Conservation (phyloP, 2,329 filamentous ascomycete genomes). For the Diplodia sapinea region DNA sequence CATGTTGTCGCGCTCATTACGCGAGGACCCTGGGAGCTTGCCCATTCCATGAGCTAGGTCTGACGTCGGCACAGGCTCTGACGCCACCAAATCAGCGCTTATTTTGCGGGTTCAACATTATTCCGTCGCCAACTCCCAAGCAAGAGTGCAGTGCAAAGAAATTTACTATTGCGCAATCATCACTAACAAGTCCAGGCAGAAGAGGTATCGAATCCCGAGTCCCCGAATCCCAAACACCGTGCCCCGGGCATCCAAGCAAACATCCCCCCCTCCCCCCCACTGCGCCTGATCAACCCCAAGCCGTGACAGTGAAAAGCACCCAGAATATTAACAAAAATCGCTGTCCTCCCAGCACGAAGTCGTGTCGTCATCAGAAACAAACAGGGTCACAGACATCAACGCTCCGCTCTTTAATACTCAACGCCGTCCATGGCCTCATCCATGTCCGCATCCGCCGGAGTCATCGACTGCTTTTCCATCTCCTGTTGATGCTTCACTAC, state of each 20-base stretch:
- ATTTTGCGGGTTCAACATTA: background rate
- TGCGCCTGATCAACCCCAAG: background rate
- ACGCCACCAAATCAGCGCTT: background rate
- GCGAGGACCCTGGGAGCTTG: background rate
- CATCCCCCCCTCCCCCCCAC: background rate
- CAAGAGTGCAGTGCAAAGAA: background rate
- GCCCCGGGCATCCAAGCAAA: background rate
- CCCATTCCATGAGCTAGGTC: background rate
- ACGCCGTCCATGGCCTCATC: constrained; percentile 40
- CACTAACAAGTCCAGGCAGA: constrained; percentile 18
- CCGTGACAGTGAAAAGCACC: background rate
- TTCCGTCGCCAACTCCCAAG: background rate
- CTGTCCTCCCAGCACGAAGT: background rate
- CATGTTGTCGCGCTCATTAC: constrained; percentile 20
- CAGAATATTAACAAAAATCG: background rate
- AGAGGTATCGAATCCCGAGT: constrained; percentile 30
- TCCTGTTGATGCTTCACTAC: constrained; percentile 88
- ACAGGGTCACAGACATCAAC: background rate
- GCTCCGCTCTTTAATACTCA: background rate
- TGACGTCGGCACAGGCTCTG: constrained; percentile 12
- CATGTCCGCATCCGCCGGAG: constrained; percentile 40
- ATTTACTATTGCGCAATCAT: constrained; percentile 4
- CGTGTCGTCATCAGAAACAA: background rate
- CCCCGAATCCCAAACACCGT: background rate
- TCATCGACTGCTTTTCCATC: constrained; percentile 59